Evolutionary conservation across 768 basidiomycete species (phyloP).

Genomic region (Multifurca ochricompacta): DNA sequence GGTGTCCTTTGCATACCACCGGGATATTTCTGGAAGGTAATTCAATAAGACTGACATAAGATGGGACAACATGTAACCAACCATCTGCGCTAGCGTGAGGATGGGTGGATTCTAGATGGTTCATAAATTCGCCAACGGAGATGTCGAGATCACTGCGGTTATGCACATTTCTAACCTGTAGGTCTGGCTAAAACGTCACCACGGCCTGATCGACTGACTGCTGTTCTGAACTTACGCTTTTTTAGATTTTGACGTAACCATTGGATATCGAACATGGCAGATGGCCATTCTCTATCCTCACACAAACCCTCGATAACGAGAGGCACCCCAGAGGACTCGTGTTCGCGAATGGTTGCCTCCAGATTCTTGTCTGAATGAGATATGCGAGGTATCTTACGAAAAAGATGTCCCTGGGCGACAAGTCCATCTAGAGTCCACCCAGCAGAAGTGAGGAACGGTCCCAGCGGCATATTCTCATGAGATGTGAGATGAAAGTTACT

Average conservation of each 20-base stretch:
- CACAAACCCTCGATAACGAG: constrained; percentile 60
- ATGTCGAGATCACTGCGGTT: constrained; percentile 47
- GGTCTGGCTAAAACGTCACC: constrained; percentile 33
- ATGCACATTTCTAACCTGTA: constrained; percentile 57
- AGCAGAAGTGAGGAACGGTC: constrained; percentile 5
- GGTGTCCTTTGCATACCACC: constrained; percentile 73
- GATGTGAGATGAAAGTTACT: too few species aligned
- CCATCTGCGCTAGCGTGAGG: constrained; percentile 2
- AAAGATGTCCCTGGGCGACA: constrained; percentile 33
- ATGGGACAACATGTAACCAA: neutral
- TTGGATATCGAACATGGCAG: constrained; percentile 45
- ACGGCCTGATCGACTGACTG: neutral
- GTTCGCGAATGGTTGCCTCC: constrained; percentile 21
- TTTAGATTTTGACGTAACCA: constrained; percentile 37
- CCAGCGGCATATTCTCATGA: neutral
- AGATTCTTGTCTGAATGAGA: constrained; percentile 26
- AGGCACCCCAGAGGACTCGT: constrained; percentile 47
- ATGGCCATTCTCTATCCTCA: constrained; percentile 46
- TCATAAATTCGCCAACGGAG: constrained; percentile 45
- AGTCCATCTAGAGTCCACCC: constrained; percentile 47
- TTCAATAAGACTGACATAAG: neutral
- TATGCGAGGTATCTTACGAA: constrained; percentile 36
- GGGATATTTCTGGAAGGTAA: constrained; percentile 40
- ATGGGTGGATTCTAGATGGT: constrained; percentile 1
- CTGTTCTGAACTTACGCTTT: constrained; percentile 11